Conservation (phyloP, 108 stramenopile species). For the Bacterosira constricta region DNA sequence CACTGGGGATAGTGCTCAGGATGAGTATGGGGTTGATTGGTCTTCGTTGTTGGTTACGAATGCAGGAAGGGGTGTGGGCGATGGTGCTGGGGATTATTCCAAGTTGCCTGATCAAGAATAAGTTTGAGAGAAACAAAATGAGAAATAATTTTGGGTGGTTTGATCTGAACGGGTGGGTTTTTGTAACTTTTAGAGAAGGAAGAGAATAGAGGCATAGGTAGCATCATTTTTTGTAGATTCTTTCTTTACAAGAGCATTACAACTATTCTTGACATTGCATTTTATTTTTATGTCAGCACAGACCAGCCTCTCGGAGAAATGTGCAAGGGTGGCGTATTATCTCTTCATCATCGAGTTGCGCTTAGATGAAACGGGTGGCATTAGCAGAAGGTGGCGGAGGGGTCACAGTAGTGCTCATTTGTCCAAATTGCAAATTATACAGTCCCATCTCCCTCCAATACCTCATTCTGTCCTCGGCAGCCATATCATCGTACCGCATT, state of each 20-base stretch:
- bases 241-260: too few relatives aligned
- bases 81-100: slow-evolving; percentile 27
- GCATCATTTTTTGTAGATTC: too few relatives aligned
- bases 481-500: neutral
- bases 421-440: too few relatives aligned
- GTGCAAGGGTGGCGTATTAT: too few relatives aligned
- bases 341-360: neutral
- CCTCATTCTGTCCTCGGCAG: slow-evolving; percentile 5
- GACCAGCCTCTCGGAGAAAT: too few relatives aligned
- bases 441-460: slow-evolving; percentile 1
- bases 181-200: neutral
- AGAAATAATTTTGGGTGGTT: neutral
- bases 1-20: slow-evolving; percentile 65
- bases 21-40: slow-evolving; percentile 79
- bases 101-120: slow-evolving; percentile 26
- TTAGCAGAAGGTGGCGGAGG: neutral
- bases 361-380: neutral
- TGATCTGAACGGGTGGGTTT: neutral
- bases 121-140: neutral
- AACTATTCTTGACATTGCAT: too few relatives aligned
- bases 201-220: neutral
- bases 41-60: slow-evolving; percentile 68
- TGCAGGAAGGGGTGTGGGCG: slow-evolving; percentile 45
- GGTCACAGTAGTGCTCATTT: neutral
- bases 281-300: too few relatives aligned